These are phyloP conservation scores for Aspergillus sp. DNA, from an alignment of 2,329 filamentous ascomycete genomes.

Conservation along the genomic window DNA sequence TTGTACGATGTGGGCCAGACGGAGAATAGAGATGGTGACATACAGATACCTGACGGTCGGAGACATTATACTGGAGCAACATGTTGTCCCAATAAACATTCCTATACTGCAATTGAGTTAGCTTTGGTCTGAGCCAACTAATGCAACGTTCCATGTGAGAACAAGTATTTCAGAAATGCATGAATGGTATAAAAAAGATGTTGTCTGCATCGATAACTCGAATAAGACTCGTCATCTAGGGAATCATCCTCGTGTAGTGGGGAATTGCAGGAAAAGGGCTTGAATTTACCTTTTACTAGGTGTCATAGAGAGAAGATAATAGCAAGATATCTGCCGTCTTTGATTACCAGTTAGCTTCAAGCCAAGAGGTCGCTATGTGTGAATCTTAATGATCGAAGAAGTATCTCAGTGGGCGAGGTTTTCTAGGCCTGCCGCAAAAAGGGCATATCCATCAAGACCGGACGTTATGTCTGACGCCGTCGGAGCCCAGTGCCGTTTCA, in stretches of 20 bases:
- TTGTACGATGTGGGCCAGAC: conserved; percentile 39
- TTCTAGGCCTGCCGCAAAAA: conserved; percentile 97
- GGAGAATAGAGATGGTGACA: conserved; percentile 21
- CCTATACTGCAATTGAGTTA: conserved; percentile 19
- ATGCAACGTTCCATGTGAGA: conserved; percentile 13
- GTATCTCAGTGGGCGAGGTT: conserved; percentile 94
- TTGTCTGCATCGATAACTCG: conserved; percentile 64
- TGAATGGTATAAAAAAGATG: conserved; percentile 59
- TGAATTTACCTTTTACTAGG: conserved; percentile 19
- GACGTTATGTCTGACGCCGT: conserved; percentile 58
- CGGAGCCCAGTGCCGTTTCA: conserved; percentile 91
- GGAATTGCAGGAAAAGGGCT: not conserved
- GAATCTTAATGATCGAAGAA: conserved; percentile 21
- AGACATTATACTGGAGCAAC: not conserved
- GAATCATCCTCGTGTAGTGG: conserved; percentile 50
- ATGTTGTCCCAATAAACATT: not conserved
- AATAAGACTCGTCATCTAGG: conserved; percentile 68
- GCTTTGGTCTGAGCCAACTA: conserved; percentile 11
- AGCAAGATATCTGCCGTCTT: not conserved
- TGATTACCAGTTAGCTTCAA: conserved; percentile 28
- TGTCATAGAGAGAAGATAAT: not conserved
- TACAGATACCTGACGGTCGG: not conserved
- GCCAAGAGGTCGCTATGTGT: conserved; percentile 22
- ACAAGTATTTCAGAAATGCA: conserved; percentile 53
- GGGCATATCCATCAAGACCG: conserved; percentile 81